phyloP scores from a whole-genome alignment of 257 asterid genomes.

The Nemophila menziesii region DNA sequence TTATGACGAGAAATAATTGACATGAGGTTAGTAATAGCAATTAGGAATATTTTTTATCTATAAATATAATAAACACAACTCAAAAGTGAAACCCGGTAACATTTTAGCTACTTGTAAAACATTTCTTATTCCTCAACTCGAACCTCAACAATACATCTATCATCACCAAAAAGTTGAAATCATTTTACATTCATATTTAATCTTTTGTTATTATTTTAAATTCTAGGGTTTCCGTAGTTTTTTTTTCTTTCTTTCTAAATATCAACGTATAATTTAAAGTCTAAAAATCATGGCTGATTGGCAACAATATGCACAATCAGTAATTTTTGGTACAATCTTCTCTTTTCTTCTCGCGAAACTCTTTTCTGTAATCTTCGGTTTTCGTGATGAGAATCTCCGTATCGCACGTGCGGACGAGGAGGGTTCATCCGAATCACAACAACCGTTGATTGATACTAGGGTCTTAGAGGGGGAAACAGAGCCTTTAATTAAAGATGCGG shows the following conservation, averaged over 20 bases:
- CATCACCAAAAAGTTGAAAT: background rate
- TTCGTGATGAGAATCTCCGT: constrained; percentile 82
- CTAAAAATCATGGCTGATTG: constrained; percentile 46
- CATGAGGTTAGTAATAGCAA: no score
- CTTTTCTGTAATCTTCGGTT: constrained; percentile 70
- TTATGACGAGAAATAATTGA: no score
- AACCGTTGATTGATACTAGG: background rate
- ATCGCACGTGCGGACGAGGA: constrained; percentile 43
- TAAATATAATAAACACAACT: no score
- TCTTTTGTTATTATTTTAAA: no score
- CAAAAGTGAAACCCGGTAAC: no score
- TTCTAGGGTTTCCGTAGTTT: background rate
- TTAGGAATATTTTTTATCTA: no score
- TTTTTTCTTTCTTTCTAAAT: no score
- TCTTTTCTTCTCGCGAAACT: constrained; percentile 88
- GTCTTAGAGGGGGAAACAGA: constrained; percentile 5
- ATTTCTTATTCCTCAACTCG: background rate
- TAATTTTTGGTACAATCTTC: constrained; percentile 58
- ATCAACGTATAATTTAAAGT: background rate
- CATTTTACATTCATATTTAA: background rate
- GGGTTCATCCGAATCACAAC: constrained; percentile 13
- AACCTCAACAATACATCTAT: background rate
- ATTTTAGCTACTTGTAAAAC: no score
- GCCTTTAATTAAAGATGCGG: constrained; percentile 31
- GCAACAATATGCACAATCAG: constrained; percentile 54